These are phyloP conservation scores for Rostrohypoxylon terebratum DNA, from an alignment of 495 filamentous ascomycete genomes.

Conservation along the genomic window DNA sequence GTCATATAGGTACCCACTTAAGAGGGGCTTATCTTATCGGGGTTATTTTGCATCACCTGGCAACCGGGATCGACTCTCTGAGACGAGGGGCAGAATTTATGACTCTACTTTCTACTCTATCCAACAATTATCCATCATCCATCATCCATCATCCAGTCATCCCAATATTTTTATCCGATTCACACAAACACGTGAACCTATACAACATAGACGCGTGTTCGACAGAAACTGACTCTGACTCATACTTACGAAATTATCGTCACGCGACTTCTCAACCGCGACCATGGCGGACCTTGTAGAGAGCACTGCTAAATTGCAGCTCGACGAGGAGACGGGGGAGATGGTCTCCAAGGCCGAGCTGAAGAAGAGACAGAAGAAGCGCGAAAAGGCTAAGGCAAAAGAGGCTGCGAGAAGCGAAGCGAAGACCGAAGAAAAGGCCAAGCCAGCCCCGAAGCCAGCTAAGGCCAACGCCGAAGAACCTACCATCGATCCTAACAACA, in stretches of 20 bases:
- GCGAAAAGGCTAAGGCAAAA: conserved; percentile 61
- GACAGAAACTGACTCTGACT: too few relatives aligned
- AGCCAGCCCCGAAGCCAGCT: conserved; percentile 56
- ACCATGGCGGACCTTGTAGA: conserved; percentile 70
- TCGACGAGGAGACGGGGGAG: conserved; percentile 74
- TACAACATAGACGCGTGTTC: neutral
- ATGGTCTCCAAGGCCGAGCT: conserved; percentile 74
- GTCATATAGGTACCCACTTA: conserved; percentile 32
- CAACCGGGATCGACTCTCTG: conserved; percentile 22
- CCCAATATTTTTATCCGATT: too few relatives aligned
- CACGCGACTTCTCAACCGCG: neutral
- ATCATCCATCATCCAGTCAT: neutral
- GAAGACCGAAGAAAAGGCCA: conserved; percentile 52
- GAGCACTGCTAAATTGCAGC: conserved; percentile 66
- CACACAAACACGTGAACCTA: neutral
- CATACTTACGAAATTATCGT: neutral
- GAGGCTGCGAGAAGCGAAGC: conserved; percentile 40
- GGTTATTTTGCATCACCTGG: conserved; percentile 20
- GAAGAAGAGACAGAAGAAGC: conserved; percentile 73
- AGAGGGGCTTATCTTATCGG: conserved; percentile 46
- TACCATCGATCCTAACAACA: conserved; percentile 71
- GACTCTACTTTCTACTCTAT: conserved; percentile 2
- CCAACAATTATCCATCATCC: neutral
- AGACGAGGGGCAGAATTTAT: conserved; percentile 36
- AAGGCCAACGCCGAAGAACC: conserved; percentile 57